These are phyloP conservation scores for Trypanosoma conorhini DNA, from an alignment of 208 protist species.

Conservation along the genomic window DNA sequence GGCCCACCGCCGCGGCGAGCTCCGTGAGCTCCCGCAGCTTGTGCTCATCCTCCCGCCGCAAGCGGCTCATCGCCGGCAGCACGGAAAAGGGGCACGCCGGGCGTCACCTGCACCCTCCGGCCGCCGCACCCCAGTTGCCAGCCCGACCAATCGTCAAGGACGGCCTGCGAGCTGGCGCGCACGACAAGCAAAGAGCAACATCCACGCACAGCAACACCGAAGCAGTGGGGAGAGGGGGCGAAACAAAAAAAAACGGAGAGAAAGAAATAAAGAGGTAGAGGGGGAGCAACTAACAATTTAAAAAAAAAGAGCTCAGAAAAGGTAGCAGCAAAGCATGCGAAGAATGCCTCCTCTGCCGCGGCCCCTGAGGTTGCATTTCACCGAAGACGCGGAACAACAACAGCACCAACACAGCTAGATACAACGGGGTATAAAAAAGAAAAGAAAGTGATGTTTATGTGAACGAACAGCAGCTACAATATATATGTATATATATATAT, in stretches of 20 bases:
- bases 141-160: too few relatives aligned
- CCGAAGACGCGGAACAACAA: not conserved
- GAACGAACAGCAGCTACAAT: not conserved
- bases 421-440: slow-evolving; percentile 23
- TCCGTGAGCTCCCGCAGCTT: slow-evolving; percentile 22
- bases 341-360: not conserved
- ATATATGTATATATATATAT: slow-evolving; percentile 19
- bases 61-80: slow-evolving; percentile 3
- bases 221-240: too few relatives aligned
- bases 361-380: not conserved
- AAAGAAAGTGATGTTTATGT: not conserved
- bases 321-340: not conserved
- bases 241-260: too few relatives aligned
- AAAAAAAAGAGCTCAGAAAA: not conserved
- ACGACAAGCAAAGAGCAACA: too few relatives aligned
- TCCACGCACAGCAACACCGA: too few relatives aligned
- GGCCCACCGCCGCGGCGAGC: slow-evolving; percentile 7
- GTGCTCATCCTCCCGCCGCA: slow-evolving; percentile 25
- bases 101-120: not conserved
- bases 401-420: slow-evolving; percentile 2
- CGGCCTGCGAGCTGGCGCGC: too few relatives aligned
- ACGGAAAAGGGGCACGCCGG: not conserved
- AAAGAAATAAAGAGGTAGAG: too few relatives aligned
- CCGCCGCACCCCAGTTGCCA: not conserved
- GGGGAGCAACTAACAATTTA: too few relatives aligned